Conservation (phyloP, 2,329 filamentous ascomycete species). For the Sporothrix protearum region DNA sequence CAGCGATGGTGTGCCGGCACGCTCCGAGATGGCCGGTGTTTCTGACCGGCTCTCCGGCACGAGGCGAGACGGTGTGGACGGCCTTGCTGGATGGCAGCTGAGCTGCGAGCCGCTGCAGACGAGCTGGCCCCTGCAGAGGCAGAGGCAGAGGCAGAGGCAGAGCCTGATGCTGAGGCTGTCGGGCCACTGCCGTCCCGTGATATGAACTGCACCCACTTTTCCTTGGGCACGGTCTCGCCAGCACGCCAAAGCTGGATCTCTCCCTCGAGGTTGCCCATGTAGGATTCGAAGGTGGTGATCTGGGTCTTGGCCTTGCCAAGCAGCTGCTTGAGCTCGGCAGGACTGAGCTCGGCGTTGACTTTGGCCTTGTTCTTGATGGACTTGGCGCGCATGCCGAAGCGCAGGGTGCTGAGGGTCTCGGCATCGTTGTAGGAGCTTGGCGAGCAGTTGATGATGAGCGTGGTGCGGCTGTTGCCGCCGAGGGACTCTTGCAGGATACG, state of each 20-base stretch:
- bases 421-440: slow-evolving; percentile 97
- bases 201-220: slow-evolving; percentile 74
- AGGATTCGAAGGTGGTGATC: slow-evolving; percentile 81
- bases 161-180: slow-evolving; percentile 15
- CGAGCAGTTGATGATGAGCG: slow-evolving; percentile 98
- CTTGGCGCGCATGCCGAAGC: slow-evolving; percentile 95
- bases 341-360: slow-evolving; percentile 97
- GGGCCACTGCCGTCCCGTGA: slow-evolving; percentile 51
- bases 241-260: slow-evolving; percentile 85
- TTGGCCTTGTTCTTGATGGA: slow-evolving; percentile 99
- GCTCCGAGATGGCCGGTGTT: slow-evolving; percentile 67
- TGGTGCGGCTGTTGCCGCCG: slow-evolving; percentile 97
- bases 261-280: slow-evolving; percentile 76
- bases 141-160: slow-evolving; percentile 32
- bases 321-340: slow-evolving; percentile 86
- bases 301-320: slow-evolving; percentile 90
- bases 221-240: slow-evolving; percentile 83
- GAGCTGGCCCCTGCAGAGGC: slow-evolving; percentile 45
- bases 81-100: slow-evolving; percentile 51
- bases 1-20: slow-evolving; percentile 81
- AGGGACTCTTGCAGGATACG: slow-evolving; percentile 95
- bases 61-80: slow-evolving; percentile 52
- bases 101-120: slow-evolving; percentile 53
- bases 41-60: slow-evolving; percentile 58
- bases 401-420: slow-evolving; percentile 85